A percentile compares a stretch with the other conserved stretches of the same genome.
Evolutionary conservation across 768 basidiomycete genomes (phyloP).

Genomic region (Neoboletus subvelutipes): DNA sequence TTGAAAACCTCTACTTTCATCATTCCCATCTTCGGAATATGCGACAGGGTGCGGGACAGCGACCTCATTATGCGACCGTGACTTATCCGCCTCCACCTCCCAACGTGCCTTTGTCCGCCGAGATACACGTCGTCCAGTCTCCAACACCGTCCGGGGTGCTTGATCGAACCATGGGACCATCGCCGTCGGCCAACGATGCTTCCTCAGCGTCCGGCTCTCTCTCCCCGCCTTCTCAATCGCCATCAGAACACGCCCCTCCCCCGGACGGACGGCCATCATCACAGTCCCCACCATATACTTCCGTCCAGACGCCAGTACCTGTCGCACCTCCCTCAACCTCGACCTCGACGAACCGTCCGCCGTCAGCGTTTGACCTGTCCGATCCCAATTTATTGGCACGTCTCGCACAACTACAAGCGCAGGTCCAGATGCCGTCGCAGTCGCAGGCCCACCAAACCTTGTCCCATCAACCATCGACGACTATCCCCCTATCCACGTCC

Average conservation of each 20-base stretch:
- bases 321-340: background rate
- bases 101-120: background rate
- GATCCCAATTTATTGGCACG: conserved; percentile 27
- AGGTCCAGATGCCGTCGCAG: conserved; percentile 13
- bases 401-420: conserved; percentile 26
- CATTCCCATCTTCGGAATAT: conserved; percentile 53
- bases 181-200: conserved; percentile 1
- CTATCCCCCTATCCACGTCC: background rate
- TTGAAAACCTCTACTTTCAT: conserved; percentile 80
- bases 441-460: background rate
- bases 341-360: background rate
- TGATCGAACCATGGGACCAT: conserved; percentile 18
- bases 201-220: background rate
- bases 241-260: background rate
- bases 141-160: conserved; percentile 12
- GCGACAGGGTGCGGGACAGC: conserved; percentile 13
- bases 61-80: conserved; percentile 18
- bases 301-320: background rate
- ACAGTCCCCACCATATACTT: background rate
- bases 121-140: conserved; percentile 8
- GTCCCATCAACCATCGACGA: conserved; percentile 5
- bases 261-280: conserved; percentile 2
- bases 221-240: conserved; percentile 7
- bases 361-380: conserved; percentile 17
- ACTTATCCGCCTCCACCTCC: background rate